Evolutionary conservation across 305 asterid species (phyloP).

Genomic region (Galium porrigens): DNA sequence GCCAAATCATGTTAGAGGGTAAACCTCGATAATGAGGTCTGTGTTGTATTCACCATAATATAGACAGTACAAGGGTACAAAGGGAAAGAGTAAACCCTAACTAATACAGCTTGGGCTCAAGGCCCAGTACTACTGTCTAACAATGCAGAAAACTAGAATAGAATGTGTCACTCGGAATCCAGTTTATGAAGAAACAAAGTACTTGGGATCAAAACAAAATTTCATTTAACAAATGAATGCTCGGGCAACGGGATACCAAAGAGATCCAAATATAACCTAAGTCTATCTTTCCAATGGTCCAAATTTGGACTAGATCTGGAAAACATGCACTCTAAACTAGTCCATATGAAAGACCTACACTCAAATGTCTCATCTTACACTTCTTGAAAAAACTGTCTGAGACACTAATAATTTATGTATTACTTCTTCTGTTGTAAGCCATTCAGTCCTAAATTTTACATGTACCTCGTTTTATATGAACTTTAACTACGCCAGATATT

Average conservation of each 20-base stretch:
- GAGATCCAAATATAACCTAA: not conserved
- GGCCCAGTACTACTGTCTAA: too few relatives aligned
- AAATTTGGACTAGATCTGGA: not conserved
- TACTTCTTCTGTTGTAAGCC: constrained; percentile 2
- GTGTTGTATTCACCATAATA: too few relatives aligned
- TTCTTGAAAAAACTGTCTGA: not conserved
- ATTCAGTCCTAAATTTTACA: constrained; percentile 5
- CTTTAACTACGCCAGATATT: constrained; percentile 36
- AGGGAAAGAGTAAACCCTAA: too few relatives aligned
- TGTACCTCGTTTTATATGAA: not conserved
- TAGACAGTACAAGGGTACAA: too few relatives aligned
- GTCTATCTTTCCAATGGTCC: not conserved
- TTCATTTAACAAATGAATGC: constrained; percentile 1
- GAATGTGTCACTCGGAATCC: not conserved
- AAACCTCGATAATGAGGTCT: too few relatives aligned
- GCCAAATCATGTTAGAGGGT: too few relatives aligned
- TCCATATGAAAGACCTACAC: not conserved
- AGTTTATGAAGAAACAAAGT: not conserved
- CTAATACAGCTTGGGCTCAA: too few relatives aligned
- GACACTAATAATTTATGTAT: not conserved
- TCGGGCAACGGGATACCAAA: not conserved
- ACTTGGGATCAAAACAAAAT: not conserved
- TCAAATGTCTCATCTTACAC: not conserved
- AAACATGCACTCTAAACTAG: not conserved
- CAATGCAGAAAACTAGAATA: not conserved